Conservation (phyloP, 2,329 filamentous ascomycete genomes). For the Fusarium brachygibbosum region DNA sequence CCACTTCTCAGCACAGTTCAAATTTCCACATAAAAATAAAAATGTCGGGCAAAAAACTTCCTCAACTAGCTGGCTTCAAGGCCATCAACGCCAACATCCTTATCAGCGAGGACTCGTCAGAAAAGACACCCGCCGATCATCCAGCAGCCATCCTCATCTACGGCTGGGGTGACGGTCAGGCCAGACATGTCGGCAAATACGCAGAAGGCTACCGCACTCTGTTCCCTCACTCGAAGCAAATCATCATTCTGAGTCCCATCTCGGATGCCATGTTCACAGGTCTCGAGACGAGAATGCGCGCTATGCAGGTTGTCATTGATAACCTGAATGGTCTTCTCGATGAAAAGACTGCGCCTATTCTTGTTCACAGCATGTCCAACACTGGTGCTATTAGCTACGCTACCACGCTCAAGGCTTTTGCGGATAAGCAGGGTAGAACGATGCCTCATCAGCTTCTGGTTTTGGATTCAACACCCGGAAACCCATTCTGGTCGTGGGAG, state of each 20-base stretch:
- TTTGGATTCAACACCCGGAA: constrained; percentile 67
- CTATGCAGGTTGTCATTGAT: constrained; percentile 62
- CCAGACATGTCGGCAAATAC: constrained; percentile 70
- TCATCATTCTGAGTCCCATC: constrained; percentile 66
- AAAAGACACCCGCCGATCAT: constrained; percentile 44
- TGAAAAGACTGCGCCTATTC: constrained; percentile 52
- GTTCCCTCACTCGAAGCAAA: constrained; percentile 64
- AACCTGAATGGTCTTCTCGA: constrained; percentile 37
- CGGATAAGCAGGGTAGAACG: constrained; percentile 52
- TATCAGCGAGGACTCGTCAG: constrained; percentile 54
- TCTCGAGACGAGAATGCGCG: constrained; percentile 58
- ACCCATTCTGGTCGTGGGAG: constrained; percentile 56
- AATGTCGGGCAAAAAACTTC: constrained; percentile 42
- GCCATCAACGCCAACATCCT: constrained; percentile 63
- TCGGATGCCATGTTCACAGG: constrained; percentile 60
- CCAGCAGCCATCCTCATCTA: constrained; percentile 66
- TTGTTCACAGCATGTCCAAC: constrained; percentile 70
- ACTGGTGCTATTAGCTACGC: constrained; percentile 68
- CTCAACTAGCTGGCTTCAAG: constrained; percentile 57
- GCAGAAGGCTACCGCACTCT: constrained; percentile 64
- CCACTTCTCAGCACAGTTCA: neutral
- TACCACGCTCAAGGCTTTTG: constrained; percentile 63
- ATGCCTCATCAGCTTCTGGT: constrained; percentile 64
- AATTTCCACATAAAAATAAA: neutral
- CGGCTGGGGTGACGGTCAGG: constrained; percentile 69